A percentile compares a stretch with the other conserved stretches of the same genome.
Conservation (phyloP, 1,284 basidiomycete species). For the Takashimella tepidaria region DNA sequence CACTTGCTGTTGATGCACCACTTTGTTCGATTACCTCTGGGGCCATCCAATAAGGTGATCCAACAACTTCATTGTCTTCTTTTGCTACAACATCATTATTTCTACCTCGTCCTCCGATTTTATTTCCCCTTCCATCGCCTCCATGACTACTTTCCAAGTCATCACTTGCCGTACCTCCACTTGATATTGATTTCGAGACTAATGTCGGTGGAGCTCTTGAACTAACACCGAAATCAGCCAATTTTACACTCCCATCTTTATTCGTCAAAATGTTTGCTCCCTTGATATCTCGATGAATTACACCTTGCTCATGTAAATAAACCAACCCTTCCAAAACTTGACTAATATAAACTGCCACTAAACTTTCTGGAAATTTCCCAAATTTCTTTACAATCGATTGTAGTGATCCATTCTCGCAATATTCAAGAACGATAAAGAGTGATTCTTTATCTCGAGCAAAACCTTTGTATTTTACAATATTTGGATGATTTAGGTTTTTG, state of each 20-base stretch:
- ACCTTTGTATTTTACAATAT: conserved; percentile 97
- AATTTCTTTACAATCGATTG: conserved; percentile 94
- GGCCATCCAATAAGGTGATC: conserved; percentile 99
- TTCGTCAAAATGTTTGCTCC: conserved; percentile 97
- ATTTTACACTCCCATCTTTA: conserved; percentile 92
- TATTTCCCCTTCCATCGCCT: conserved; percentile 3
- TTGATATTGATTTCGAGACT: conserved; percentile 7
- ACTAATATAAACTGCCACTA: conserved; percentile 93
- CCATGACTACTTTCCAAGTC: background rate
- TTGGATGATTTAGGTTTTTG: conserved; percentile 87
- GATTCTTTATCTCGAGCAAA: conserved; percentile 92
- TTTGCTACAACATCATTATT: too few species aligned
- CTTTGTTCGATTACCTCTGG: conserved; percentile 97
- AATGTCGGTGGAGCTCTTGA: conserved; percentile 49
- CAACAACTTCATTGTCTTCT: conserved; percentile 84
- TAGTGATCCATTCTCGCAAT: conserved; percentile 93
- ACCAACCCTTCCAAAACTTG: conserved; percentile 84
- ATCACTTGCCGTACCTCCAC: background rate
- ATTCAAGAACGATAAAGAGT: conserved; percentile 95
- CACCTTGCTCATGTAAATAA: conserved; percentile 88
- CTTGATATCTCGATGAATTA: conserved; percentile 98
- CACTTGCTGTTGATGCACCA: conserved; percentile 91
- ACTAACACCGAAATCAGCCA: conserved; percentile 91
- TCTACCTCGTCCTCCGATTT: conserved; percentile 17
- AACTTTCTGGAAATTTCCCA: conserved; percentile 94